These are phyloP conservation scores for Chloris gayana DNA, from an alignment of 176 grass and related monocot genomes.

Conservation along the genomic window DNA sequence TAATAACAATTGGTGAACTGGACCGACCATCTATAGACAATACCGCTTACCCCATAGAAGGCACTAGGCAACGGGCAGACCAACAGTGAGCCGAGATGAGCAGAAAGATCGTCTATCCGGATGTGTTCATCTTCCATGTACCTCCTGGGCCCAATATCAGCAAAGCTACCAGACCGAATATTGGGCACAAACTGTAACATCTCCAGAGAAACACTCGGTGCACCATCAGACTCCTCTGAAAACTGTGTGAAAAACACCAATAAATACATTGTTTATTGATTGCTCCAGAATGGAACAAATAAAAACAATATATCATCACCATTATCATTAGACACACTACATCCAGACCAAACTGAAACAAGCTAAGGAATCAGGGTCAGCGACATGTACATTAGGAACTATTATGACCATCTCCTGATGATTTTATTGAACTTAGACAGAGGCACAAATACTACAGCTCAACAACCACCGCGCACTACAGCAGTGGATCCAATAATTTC, in stretches of 20 bases:
- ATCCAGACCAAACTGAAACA: slow-evolving; percentile 15
- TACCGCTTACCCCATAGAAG: slow-evolving; percentile 78
- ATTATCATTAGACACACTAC: neutral
- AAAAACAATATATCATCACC: neutral
- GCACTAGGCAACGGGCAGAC: slow-evolving; percentile 79
- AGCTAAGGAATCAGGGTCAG: neutral
- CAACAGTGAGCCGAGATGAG: slow-evolving; percentile 68
- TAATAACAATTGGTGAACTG: neutral
- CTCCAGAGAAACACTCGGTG: slow-evolving; percentile 33
- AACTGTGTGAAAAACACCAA: slow-evolving; percentile 30
- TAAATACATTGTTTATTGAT: neutral
- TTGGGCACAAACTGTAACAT: slow-evolving; percentile 60
- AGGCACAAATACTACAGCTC: slow-evolving; percentile 33
- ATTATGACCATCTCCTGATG: slow-evolving; percentile 12
- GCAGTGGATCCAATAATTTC: slow-evolving; percentile 50
- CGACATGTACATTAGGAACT: slow-evolving; percentile 23
- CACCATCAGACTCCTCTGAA: slow-evolving; percentile 37
- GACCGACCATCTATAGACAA: neutral
- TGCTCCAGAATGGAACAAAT: neutral
- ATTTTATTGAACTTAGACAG: neutral
- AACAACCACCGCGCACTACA: slow-evolving; percentile 39
- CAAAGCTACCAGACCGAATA: slow-evolving; percentile 82
- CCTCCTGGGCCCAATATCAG: slow-evolving; percentile 76
- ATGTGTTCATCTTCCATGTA: slow-evolving; percentile 99
- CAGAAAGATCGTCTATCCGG: slow-evolving; percentile 83